Base-by-base conservation (phyloP, 164 flowering plant genomes). In the Vitis rupestris region DNA sequence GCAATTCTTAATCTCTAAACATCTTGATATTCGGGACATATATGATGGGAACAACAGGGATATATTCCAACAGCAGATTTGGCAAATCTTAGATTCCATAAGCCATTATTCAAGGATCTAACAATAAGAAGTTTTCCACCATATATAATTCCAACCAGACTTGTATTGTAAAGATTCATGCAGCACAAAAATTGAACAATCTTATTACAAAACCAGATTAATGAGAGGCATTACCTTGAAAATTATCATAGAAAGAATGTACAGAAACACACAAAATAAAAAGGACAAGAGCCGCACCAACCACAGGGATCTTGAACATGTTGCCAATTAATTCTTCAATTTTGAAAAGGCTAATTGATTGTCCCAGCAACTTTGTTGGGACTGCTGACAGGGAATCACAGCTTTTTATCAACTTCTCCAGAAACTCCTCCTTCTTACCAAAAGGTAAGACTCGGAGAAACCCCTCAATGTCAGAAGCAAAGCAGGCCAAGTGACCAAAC, bases 401-500 rank as follows among this genome's bases (percentile, higher is more conserved):
- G 63, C 53, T 80, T 67, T 74, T 65, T 75, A 50, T 71, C 27
- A 89, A 44, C 65, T 81, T 85, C 50, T 76, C 81, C 70, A 90
- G 14, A 29, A 94, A 63, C 58, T 79, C 78, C 2, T n/a, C 64
- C 74, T 78, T 87, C 72, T 82, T 87, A 16, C 81, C 75, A 31
- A 50, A 47, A 65, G 82, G 68, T 63, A 92, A 79, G 52, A 83
- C 83, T 72, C 80, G 81, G 65, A 91, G 80, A 64, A 84, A 88
- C 52, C 56, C 55, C 78, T 90, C 93, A 65, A 94, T 82, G 79
- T 93, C 99, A 67, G 88, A 83, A 63, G 89, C 27, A 62, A 86
- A 92, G 82, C 90, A 83, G 67, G 91, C 82, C 72, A 91, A 74
- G 76, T 92, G 96, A 71, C 98, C 94, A 79, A 92, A 94, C 79